Percentiles rank a stretch among this genome's conserved stretches.
Evolutionary conservation across 2,329 filamentous ascomycete genomes (phyloP).

Genomic region (Diplodia seriata): DNA sequence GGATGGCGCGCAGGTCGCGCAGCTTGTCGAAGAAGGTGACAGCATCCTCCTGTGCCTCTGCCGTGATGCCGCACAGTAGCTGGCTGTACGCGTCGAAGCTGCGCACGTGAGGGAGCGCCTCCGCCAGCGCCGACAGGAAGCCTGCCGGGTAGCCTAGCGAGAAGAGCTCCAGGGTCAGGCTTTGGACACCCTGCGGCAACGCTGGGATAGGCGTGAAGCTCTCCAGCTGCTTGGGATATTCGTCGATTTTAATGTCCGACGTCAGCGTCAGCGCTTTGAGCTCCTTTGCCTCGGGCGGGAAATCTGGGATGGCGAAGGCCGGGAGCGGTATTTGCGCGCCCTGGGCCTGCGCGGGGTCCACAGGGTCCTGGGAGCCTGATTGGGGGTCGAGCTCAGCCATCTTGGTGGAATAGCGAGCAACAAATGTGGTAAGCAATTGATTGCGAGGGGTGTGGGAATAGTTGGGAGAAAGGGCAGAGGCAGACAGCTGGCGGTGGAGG

Average conservation of each 20-base stretch:
- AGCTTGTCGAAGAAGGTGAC: constrained; percentile 50
- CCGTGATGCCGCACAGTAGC: constrained; percentile 53
- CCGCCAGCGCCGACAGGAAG: constrained; percentile 52
- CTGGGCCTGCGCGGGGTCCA: constrained; percentile 41
- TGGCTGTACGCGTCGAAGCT: constrained; percentile 56
- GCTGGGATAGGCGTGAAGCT: constrained; percentile 34
- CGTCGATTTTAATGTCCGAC: constrained; percentile 56
- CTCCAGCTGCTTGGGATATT: constrained; percentile 52
- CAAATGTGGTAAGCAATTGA: neutral
- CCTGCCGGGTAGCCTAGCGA: constrained; percentile 55
- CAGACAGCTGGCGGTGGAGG: constrained; percentile 9
- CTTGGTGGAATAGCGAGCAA: neutral
- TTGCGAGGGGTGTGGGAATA: neutral
- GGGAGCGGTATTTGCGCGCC: constrained; percentile 57
- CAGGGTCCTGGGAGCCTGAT: constrained; percentile 21
- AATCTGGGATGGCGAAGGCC: constrained; percentile 54
- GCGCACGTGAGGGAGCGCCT: constrained; percentile 51
- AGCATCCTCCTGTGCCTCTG: constrained; percentile 50
- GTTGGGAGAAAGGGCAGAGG: neutral
- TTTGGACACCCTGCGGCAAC: constrained; percentile 51
- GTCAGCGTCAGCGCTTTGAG: constrained; percentile 57
- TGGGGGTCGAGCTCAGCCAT: constrained; percentile 28
- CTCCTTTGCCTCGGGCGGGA: constrained; percentile 53
- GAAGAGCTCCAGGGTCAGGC: constrained; percentile 58
- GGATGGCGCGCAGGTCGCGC: constrained; percentile 49